A percentile compares a stretch with the other conserved stretches of the same genome.
Evolutionary conservation across 805 yeast species (phyloP).

Genomic region (Starmera pachycereana): DNA sequence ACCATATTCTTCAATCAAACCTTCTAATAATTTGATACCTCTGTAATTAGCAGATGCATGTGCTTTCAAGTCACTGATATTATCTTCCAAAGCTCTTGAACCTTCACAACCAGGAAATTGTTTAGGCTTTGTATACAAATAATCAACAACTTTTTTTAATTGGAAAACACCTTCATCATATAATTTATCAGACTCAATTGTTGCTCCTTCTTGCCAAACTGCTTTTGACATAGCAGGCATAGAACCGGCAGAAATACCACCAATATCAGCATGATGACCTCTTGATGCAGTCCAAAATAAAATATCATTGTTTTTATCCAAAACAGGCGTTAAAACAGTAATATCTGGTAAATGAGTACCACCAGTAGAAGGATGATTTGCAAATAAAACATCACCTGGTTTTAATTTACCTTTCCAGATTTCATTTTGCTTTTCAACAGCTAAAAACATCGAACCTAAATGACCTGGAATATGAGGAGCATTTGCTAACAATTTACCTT

Average conservation of each 20-base stretch:
- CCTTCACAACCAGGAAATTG: conserved; percentile 41
- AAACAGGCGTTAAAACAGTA: conserved; percentile 48
- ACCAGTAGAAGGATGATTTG: conserved; percentile 34
- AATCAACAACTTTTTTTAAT: conserved; percentile 36
- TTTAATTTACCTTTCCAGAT: conserved; percentile 28
- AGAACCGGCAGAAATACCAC: conserved; percentile 50
- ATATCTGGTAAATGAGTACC: conserved; percentile 43
- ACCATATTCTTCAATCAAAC: conserved; percentile 33
- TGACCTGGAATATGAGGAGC: conserved; percentile 41
- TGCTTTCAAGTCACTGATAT: conserved; percentile 37
- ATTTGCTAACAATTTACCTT: conserved; percentile 34
- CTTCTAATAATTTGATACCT: conserved; percentile 35
- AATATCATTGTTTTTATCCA: conserved; percentile 33
- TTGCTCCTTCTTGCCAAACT: conserved; percentile 46
- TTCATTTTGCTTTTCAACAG: conserved; percentile 27
- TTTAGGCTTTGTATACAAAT: conserved; percentile 37
- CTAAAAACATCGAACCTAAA: conserved; percentile 35
- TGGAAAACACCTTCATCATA: conserved; percentile 40
- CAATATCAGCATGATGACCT: conserved; percentile 56
- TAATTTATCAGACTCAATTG: conserved; percentile 41
- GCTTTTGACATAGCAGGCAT: conserved; percentile 46
- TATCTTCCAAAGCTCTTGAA: conserved; percentile 43
- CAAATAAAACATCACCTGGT: conserved; percentile 33
- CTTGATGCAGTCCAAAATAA: conserved; percentile 46
- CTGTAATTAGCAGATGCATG: conserved; percentile 43